Conservation (phyloP, 805 yeast genomes). For the Kregervanrija delftensis region DNA sequence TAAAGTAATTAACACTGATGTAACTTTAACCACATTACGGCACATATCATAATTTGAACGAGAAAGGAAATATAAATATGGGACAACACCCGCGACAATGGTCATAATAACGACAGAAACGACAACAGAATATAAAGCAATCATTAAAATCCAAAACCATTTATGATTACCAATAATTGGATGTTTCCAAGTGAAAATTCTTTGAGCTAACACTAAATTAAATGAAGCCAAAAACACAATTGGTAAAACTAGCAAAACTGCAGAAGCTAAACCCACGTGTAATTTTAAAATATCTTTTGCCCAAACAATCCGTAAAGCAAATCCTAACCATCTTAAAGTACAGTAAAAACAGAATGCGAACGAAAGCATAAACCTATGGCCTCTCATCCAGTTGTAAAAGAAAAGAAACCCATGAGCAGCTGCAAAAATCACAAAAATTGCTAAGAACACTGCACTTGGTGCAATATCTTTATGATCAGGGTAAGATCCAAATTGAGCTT, state of each 20-base stretch:
- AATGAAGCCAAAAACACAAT: conserved; percentile 51
- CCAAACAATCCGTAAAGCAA: conserved; percentile 53
- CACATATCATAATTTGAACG: conserved; percentile 41
- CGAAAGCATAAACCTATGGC: conserved; percentile 54
- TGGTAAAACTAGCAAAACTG: conserved; percentile 50
- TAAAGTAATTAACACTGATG: conserved; percentile 37
- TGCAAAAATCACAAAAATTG: conserved; percentile 40
- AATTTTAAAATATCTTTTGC: conserved; percentile 40
- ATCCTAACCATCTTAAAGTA: conserved; percentile 50
- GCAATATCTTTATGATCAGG: conserved; percentile 48
- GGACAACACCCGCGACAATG: conserved; percentile 53
- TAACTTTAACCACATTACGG: conserved; percentile 46
- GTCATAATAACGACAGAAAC: conserved; percentile 60
- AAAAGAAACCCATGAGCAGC: conserved; percentile 44
- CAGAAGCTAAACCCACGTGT: conserved; percentile 47
- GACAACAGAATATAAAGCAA: conserved; percentile 45
- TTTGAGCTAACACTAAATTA: conserved; percentile 61
- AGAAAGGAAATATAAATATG: conserved; percentile 50
- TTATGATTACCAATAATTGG: conserved; percentile 57
- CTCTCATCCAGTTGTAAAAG: conserved; percentile 39
- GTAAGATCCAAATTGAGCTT: conserved; percentile 57
- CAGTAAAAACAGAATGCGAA: conserved; percentile 50
- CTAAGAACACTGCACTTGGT: conserved; percentile 53
- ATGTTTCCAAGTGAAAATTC: conserved; percentile 72
- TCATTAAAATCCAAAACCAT: conserved; percentile 45